Evolutionary conservation across 495 filamentous ascomycete species (phyloP).

Genomic region (Cryomyces minteri): DNA sequence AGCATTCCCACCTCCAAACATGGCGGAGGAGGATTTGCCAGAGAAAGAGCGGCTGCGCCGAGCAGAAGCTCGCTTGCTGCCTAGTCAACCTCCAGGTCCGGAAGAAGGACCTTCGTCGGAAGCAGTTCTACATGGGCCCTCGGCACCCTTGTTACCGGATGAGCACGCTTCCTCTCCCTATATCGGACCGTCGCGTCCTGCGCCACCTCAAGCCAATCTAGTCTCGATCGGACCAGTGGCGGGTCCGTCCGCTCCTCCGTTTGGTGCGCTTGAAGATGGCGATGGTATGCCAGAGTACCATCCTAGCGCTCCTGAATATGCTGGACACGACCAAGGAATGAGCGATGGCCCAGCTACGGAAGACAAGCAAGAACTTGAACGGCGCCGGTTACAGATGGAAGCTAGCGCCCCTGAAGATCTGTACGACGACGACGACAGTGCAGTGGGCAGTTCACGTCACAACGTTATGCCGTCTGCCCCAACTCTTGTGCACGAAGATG

Average conservation of each 20-base stretch:
- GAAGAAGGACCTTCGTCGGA: conserved; percentile 1
- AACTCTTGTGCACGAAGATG: conserved; percentile 1
- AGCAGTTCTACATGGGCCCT: conserved; percentile 4
- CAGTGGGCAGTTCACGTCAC: not conserved
- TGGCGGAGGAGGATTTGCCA: conserved; percentile 13
- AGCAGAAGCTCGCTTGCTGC: conserved; percentile 20
- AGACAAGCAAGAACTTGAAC: conserved; percentile 76
- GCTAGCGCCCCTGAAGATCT: conserved; percentile 47
- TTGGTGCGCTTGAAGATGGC: not conserved
- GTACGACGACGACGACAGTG: conserved; percentile 22
- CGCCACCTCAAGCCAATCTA: no score
- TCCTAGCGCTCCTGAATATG: not conserved
- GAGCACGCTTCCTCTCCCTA: not conserved
- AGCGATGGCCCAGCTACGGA: conserved; percentile 22
- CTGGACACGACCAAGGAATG: not conserved
- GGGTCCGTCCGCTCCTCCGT: no score
- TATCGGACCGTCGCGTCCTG: not conserved
- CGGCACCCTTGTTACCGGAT: conserved; percentile 11
- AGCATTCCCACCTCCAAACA: conserved; percentile 2
- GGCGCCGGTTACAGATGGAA: conserved; percentile 50
- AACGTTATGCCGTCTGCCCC: not conserved
- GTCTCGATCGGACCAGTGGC: no score
- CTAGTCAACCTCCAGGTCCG: conserved; percentile 17
- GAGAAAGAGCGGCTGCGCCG: conserved; percentile 21
- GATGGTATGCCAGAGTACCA: no score